These are phyloP conservation scores for Eleusine indica DNA, from an alignment of 176 grass and related monocot genomes.

Conservation along the genomic window DNA sequence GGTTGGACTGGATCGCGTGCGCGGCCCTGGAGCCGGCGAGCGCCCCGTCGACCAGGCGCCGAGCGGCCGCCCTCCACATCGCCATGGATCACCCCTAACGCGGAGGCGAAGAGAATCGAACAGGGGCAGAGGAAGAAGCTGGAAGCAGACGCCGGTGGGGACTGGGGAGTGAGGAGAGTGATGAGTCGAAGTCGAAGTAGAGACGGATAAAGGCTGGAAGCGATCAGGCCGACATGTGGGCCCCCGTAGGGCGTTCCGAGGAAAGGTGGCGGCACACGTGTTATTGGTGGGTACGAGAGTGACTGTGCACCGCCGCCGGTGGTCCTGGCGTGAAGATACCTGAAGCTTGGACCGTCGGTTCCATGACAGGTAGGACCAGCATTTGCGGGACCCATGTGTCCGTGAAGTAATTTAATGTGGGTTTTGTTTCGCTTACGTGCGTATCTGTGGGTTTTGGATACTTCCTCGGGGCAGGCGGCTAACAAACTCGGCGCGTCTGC, in stretches of 20 bases:
- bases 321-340: neutral
- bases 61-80: conserved; percentile 54
- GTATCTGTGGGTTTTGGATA: too few relatives aligned
- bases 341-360: neutral
- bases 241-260: neutral
- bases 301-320: neutral
- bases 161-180: neutral
- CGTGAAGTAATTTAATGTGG: neutral
- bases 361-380: neutral
- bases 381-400: neutral
- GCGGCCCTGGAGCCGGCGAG: conserved; percentile 26
- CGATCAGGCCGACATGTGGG: neutral
- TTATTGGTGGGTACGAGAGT: neutral
- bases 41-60: conserved; percentile 41
- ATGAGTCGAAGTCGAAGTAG: neutral
- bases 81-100: conserved; percentile 27
- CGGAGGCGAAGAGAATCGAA: neutral
- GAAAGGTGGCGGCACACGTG: conserved; percentile 6
- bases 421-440: too few relatives aligned
- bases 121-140: neutral
- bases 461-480: too few relatives aligned
- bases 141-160: neutral
- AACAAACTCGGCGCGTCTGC: too few relatives aligned
- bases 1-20: conserved; percentile 18
- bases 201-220: neutral